These are phyloP conservation scores for Lindgomyces ingoldianus DNA, from an alignment of 495 filamentous ascomycete genomes.

Conservation along the genomic window DNA sequence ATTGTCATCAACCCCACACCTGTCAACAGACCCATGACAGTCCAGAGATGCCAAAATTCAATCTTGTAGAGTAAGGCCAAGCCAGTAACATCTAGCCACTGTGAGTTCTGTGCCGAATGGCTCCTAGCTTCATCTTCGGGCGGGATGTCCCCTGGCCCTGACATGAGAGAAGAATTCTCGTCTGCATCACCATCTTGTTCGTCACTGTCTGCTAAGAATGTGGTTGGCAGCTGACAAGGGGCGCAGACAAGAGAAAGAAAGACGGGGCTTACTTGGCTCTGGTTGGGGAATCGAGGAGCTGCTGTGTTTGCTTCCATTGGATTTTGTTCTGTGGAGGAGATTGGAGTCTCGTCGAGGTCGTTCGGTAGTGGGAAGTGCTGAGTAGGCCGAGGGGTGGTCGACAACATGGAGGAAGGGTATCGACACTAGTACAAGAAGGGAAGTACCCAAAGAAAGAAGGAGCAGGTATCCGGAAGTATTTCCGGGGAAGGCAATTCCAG, in stretches of 20 bases:
- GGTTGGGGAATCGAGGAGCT: slow-evolving; percentile 2
- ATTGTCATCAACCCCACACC: slow-evolving; percentile 98
- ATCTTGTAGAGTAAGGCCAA: slow-evolving; percentile 68
- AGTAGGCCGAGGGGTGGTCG: slow-evolving; percentile 60
- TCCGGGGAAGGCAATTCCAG: slow-evolving; percentile 77
- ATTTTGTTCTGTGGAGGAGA: slow-evolving; percentile 62
- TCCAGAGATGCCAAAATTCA: slow-evolving; percentile 90
- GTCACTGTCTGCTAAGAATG: slow-evolving; percentile 28
- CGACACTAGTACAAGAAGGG: slow-evolving; percentile 66
- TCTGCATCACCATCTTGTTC: slow-evolving; percentile 51
- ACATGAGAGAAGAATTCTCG: slow-evolving; percentile 85
- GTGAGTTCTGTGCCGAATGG: slow-evolving; percentile 61
- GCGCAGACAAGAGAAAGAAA: slow-evolving; percentile 14
- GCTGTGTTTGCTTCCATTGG: slow-evolving; percentile 48
- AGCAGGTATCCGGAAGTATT: slow-evolving; percentile 79
- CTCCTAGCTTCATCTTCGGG: slow-evolving; percentile 47
- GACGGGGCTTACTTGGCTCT: slow-evolving; percentile 35
- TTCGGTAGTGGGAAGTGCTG: slow-evolving; percentile 59
- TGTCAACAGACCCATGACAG: slow-evolving; percentile 81
- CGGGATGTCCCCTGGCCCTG: slow-evolving; percentile 50
- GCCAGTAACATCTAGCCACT: slow-evolving; percentile 88
- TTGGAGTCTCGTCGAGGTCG: slow-evolving; percentile 55
- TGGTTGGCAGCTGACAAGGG: slow-evolving; percentile 34
- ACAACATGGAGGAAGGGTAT: slow-evolving; percentile 82
- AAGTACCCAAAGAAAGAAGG: slow-evolving; percentile 79